Percentiles rank a stretch among this genome's conserved stretches.
Conservation (phyloP, 257 asterid genomes). For the Ilex aquifolium region DNA sequence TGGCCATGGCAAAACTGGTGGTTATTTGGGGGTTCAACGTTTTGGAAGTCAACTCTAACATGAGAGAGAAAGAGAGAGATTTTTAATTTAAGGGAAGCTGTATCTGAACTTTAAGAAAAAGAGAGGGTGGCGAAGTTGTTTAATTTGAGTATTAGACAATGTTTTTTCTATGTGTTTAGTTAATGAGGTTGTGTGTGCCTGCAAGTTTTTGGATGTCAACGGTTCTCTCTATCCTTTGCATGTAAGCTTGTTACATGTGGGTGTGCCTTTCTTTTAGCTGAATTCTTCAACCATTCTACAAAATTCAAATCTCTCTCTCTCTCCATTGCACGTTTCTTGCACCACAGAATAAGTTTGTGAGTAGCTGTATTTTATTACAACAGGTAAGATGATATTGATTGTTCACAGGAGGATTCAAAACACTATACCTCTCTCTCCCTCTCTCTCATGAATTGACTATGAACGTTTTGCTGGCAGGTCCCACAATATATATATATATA, state of each 20-base stretch:
- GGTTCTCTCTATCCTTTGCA: conserved; percentile 31
- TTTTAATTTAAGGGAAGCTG: conserved; percentile 24
- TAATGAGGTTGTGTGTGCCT: background rate
- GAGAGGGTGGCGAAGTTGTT: background rate
- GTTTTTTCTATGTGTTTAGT: too few species aligned
- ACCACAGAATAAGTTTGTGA: too few species aligned
- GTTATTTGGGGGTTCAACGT: conserved; percentile 17
- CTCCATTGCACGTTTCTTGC: too few species aligned
- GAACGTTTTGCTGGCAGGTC: too few species aligned
- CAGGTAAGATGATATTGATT: too few species aligned
- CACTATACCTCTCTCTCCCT: too few species aligned
- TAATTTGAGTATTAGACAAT: too few species aligned
- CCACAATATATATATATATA: too few species aligned
- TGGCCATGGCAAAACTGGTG: conserved; percentile 12
- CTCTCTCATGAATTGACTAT: too few species aligned
- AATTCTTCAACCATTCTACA: conserved; percentile 13
- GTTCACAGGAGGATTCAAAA: too few species aligned
- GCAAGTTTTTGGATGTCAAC: conserved; percentile 38
- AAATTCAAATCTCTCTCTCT: too few species aligned
- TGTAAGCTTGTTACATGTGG: conserved; percentile 53
- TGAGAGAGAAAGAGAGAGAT: conserved; percentile 21
- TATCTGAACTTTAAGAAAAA: conserved; percentile 14
- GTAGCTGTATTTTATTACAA: too few species aligned
- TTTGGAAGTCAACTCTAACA: conserved; percentile 27
- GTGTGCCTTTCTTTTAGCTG: conserved; percentile 28